phyloP scores from a whole-genome alignment of 176 grass and related monocot genomes.

The Oryza glaberrima region DNA sequence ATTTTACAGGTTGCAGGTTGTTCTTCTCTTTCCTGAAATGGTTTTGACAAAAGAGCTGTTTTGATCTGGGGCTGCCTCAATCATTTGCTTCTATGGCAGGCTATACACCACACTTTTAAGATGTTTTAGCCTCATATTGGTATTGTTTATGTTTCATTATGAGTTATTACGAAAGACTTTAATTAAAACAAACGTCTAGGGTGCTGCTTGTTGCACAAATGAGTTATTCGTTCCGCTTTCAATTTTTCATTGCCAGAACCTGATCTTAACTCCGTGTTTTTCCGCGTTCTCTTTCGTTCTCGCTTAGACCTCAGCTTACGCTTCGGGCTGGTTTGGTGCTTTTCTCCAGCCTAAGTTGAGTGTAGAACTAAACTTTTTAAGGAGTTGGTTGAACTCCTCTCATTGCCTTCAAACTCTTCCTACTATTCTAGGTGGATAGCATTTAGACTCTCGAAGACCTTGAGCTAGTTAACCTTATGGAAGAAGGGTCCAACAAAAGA shows the following conservation, averaged over 20 bases:
- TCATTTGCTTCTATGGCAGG: background rate
- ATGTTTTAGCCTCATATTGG: background rate
- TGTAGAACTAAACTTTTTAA: conserved; percentile 38
- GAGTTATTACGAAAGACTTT: background rate
- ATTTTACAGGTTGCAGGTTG: background rate
- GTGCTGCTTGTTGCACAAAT: conserved; percentile 33
- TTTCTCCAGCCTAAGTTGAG: conserved; percentile 56
- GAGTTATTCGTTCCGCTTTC: conserved; percentile 2
- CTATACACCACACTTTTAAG: background rate
- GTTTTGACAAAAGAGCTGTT: conserved; percentile 27
- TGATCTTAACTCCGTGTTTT: conserved; percentile 3
- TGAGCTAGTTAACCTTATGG: conserved; percentile 54
- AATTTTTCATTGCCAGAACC: conserved; percentile 18
- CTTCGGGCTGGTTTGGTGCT: conserved; percentile 3
- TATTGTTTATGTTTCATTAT: background rate
- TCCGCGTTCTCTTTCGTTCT: conserved; percentile 29
- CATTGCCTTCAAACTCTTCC: conserved; percentile 30
- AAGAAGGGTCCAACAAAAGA: conserved; percentile 52
- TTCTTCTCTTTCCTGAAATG: conserved; percentile 38
- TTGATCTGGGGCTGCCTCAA: conserved; percentile 19
- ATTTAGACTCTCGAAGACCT: conserved; percentile 31
- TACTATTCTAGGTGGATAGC: conserved; percentile 6
- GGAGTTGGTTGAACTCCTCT: conserved; percentile 17
- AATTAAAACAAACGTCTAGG: background rate
- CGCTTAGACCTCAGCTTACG: conserved; percentile 35